Evolutionary conservation across 2,329 filamentous ascomycete genomes (phyloP).

Genomic region (Aspergillus tubingensis): DNA sequence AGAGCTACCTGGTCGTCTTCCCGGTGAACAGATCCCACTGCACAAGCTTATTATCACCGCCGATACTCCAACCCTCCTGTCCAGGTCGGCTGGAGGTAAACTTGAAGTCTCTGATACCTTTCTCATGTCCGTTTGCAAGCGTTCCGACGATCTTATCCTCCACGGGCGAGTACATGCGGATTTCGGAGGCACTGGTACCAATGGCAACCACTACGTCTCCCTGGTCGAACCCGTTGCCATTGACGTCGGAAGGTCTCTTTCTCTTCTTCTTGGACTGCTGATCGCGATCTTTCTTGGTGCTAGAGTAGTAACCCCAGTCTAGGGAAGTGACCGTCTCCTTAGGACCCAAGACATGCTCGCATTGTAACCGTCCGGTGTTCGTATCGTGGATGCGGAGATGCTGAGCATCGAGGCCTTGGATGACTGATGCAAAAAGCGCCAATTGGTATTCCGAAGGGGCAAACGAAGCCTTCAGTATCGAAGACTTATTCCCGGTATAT

Average conservation of each 20-base stretch:
- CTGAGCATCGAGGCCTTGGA: slow-evolving; percentile 55
- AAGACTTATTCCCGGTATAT: slow-evolving; percentile 46
- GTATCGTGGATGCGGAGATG: slow-evolving; percentile 56
- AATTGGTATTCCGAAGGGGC: slow-evolving; percentile 54
- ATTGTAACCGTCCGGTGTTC: slow-evolving; percentile 51
- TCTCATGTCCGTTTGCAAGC: slow-evolving; percentile 50
- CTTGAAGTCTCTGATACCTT: slow-evolving; percentile 53
- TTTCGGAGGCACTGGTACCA: slow-evolving; percentile 51
- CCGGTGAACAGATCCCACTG: slow-evolving; percentile 54
- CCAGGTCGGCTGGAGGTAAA: slow-evolving; percentile 45
- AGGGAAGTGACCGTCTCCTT: slow-evolving; percentile 52
- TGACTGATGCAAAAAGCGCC: slow-evolving; percentile 55
- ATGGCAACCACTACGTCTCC: slow-evolving; percentile 52
- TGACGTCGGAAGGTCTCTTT: slow-evolving; percentile 48
- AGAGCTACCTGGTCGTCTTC: slow-evolving; percentile 45
- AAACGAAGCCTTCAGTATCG: slow-evolving; percentile 53
- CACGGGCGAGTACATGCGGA: slow-evolving; percentile 52
- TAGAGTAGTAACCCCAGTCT: slow-evolving; percentile 52
- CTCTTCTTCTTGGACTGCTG: slow-evolving; percentile 53
- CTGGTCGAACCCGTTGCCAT: slow-evolving; percentile 41
- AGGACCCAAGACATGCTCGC: slow-evolving; percentile 51
- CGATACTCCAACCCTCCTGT: slow-evolving; percentile 55
- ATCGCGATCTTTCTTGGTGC: slow-evolving; percentile 37
- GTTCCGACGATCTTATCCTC: slow-evolving; percentile 51
- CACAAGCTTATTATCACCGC: slow-evolving; percentile 54